Percentiles rank a stretch among this genome's conserved stretches.
phyloP scores from a whole-genome alignment of 83 land plant species.

The Picea engelmannii region DNA sequence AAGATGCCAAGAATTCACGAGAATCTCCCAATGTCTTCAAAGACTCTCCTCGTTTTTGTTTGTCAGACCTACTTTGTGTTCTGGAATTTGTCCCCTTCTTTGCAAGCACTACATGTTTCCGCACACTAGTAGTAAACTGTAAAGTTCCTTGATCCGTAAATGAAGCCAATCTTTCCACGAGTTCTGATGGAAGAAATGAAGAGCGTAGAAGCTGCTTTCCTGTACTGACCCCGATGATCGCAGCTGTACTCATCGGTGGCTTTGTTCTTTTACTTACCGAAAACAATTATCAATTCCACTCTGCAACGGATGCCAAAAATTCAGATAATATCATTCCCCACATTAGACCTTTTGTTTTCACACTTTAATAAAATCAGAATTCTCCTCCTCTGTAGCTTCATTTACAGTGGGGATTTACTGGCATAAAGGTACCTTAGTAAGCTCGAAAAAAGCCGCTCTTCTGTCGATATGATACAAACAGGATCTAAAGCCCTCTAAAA shows the following conservation, averaged over 20 bases:
- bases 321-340: not conserved
- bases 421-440: too few species aligned
- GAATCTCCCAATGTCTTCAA: constrained; percentile 44
- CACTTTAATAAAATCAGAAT: too few species aligned
- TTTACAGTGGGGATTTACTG: too few species aligned
- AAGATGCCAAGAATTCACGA: constrained; percentile 20
- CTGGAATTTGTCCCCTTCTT: constrained; percentile 32
- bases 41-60: constrained; percentile 14
- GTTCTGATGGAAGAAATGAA: constrained; percentile 35
- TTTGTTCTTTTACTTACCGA: not conserved
- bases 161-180: constrained; percentile 28
- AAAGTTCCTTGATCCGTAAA: constrained; percentile 26
- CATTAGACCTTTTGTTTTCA: too few species aligned
- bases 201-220: constrained; percentile 50
- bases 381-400: too few species aligned
- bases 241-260: constrained; percentile 40
- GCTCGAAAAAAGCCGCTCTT: too few species aligned
- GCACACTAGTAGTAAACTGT: constrained; percentile 16
- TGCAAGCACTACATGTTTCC: constrained; percentile 26
- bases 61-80: constrained; percentile 20
- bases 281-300: not conserved
- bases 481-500: too few species aligned
- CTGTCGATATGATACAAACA: too few species aligned
- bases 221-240: constrained; percentile 48
- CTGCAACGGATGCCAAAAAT: constrained; percentile 4